Evolutionary conservation across 2,329 filamentous ascomycete genomes (phyloP), one percentile per base, ranked within the genome.

Genomic region (Trichoderma sp.): DNA sequence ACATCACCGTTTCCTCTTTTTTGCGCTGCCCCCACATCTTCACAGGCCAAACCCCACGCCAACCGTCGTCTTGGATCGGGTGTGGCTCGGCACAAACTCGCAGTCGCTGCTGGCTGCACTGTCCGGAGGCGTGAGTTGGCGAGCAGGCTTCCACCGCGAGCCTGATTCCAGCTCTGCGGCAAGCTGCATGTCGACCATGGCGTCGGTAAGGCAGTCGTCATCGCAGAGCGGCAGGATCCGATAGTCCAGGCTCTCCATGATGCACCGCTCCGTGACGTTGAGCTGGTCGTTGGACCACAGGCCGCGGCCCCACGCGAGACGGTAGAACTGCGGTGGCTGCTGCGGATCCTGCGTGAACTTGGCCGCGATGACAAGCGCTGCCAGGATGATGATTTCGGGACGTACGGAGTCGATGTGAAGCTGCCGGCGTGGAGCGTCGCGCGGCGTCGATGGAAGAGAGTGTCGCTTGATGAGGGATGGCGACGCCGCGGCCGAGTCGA

Each of bases 261-360:
- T 88, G 82, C 87, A 89, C 64, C 89, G 86, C 82, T 93, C 91
- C 1, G 91, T 92, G 67, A 87, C 87, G 78, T 92, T 92, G 79
- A 93, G 86, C 84, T 93, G 91, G 74, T 88, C 86, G 79, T 86
- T 87, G 3, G 89, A 88, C 91, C 91, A 93, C 65, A 88, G 79
- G 66, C 85, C 84, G 31, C 83, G 84, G 27, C 88, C 91, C 89
- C 91, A 92, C 33, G 81, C 82, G 18, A 84, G 79, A 76, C 86
- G 85, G 83, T 91, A 92, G 80, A 88, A 88, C 65, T 85, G 83
- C 1, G 89, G 89, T 5, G 86, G 83, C 77, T 88, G 86, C 79
- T 90, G 87, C 69, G 85, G 83, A 83, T 93, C 91, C 78, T 92
- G 89, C 62, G 89, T 86, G 79, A 93, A 93, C 83, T 93, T 93